Evolutionary conservation across 306 rosid species (phyloP).

Genomic region (Delonix regia): DNA sequence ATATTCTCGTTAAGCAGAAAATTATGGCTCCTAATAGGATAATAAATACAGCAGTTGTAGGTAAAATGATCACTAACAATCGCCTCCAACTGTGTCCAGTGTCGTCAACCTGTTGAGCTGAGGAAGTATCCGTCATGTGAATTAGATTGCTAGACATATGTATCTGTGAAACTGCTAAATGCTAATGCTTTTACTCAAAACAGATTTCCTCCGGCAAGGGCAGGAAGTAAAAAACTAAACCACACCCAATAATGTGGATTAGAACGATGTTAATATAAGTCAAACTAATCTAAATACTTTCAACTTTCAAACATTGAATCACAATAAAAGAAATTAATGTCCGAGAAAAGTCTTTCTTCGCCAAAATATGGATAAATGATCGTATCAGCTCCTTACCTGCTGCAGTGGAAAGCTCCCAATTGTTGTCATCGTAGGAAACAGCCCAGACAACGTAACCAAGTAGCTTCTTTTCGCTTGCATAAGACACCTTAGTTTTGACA

Average conservation of each 20-base stretch:
- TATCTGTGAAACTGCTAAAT: neutral
- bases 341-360: neutral
- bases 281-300: too few relatives aligned
- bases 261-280: too few relatives aligned
- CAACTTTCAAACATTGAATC: neutral
- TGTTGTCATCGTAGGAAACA: constrained; percentile 33
- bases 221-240: too few relatives aligned
- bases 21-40: neutral
- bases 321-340: neutral
- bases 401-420: constrained; percentile 41
- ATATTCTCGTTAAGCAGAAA: neutral
- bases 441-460: constrained; percentile 43
- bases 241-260: too few relatives aligned
- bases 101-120: constrained; percentile 17
- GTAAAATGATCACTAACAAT: constrained; percentile 24
- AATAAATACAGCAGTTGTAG: neutral
- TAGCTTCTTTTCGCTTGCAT: constrained; percentile 42
- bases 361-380: neutral
- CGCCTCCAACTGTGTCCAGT: neutral
- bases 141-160: neutral
- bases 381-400: constrained; percentile 9
- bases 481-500: constrained; percentile 38
- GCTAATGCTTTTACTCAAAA: too few relatives aligned
- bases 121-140: neutral
- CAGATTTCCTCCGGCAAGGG: too few relatives aligned